Evolutionary conservation across 2,329 filamentous ascomycete genomes (phyloP).

Genomic region (Arthrobotrys musiformis): DNA sequence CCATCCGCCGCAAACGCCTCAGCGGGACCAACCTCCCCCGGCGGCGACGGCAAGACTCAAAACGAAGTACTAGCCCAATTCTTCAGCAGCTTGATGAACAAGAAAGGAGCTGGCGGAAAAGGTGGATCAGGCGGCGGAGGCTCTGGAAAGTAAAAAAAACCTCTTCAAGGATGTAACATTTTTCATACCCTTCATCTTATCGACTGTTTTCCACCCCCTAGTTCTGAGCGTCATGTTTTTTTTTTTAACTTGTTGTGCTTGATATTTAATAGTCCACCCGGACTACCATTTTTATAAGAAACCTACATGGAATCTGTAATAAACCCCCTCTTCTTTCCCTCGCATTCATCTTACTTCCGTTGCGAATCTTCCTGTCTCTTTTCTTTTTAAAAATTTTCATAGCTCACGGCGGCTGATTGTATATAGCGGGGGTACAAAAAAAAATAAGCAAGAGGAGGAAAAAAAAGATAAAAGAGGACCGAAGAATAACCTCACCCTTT

Average conservation of each 20-base stretch:
- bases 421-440: constrained; percentile 28
- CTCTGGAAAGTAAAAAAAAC: not conserved
- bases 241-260: not conserved
- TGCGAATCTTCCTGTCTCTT: not conserved
- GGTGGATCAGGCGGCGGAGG: constrained; percentile 15
- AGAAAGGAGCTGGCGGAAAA: constrained; percentile 55
- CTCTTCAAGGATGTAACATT: not conserved
- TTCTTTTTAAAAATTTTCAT: not conserved
- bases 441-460: not conserved
- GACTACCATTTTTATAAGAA: not conserved
- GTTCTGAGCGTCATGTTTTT: not conserved
- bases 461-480: not conserved
- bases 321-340: not conserved
- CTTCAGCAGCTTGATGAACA: constrained; percentile 71
- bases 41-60: constrained; percentile 65
- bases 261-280: too few species aligned
- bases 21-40: constrained; percentile 59
- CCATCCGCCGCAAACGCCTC: constrained; percentile 20
- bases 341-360: not conserved
- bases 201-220: not conserved
- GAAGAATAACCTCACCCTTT: too few species aligned
- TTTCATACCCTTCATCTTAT: constrained; percentile 3
- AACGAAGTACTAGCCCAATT: constrained; percentile 72
- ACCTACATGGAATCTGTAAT: constrained; percentile 23
- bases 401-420: constrained; percentile 27